A percentile compares a stretch with the other conserved stretches of the same genome.
phyloP scores from a whole-genome alignment of 352 stramenopile genomes.

The Pythium coloratum region DNA sequence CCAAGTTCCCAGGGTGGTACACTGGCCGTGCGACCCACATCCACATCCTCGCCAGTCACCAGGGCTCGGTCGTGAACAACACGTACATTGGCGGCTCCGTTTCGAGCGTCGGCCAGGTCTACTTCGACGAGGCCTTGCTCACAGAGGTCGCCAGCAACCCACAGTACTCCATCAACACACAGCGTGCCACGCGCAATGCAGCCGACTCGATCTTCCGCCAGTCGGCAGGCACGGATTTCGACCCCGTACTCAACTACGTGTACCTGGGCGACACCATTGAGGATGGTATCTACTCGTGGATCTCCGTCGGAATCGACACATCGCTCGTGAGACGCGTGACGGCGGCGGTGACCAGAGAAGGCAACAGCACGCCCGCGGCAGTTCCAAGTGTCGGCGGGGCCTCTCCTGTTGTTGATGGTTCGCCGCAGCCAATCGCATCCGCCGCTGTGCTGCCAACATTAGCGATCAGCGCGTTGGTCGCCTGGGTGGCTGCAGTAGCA shows the following conservation, averaged over 20 bases:
- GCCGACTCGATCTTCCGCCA: slow-evolving; percentile 32
- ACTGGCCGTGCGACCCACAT: slow-evolving; percentile 15
- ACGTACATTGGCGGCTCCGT: slow-evolving; percentile 13
- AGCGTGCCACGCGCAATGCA: slow-evolving; percentile 28
- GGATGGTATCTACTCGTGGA: slow-evolving; percentile 37
- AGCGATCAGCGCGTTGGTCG: not conserved
- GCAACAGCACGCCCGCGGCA: not conserved
- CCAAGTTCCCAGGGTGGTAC: slow-evolving; percentile 25
- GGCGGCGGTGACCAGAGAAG: slow-evolving; percentile 22
- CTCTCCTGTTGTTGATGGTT: not conserved
- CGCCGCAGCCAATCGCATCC: not conserved
- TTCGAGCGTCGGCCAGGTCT: slow-evolving; percentile 20
- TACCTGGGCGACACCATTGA: slow-evolving; percentile 31
- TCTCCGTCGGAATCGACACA: slow-evolving; percentile 35
- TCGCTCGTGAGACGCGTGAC: slow-evolving; percentile 21
- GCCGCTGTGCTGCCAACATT: not conserved
- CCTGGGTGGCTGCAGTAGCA: not conserved
- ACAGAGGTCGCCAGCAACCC: not conserved
- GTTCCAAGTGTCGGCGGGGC: not conserved
- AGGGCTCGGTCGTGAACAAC: slow-evolving; percentile 17
- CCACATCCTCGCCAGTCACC: slow-evolving; percentile 20
- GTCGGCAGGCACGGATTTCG: slow-evolving; percentile 25
- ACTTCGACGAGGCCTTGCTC: slow-evolving; percentile 20
- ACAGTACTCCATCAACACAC: slow-evolving; percentile 27
- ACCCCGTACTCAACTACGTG: slow-evolving; percentile 37